Base-by-base conservation (phyloP, 2,329 filamentous ascomycete genomes). In the Furcasterigmium sp. region DNA sequence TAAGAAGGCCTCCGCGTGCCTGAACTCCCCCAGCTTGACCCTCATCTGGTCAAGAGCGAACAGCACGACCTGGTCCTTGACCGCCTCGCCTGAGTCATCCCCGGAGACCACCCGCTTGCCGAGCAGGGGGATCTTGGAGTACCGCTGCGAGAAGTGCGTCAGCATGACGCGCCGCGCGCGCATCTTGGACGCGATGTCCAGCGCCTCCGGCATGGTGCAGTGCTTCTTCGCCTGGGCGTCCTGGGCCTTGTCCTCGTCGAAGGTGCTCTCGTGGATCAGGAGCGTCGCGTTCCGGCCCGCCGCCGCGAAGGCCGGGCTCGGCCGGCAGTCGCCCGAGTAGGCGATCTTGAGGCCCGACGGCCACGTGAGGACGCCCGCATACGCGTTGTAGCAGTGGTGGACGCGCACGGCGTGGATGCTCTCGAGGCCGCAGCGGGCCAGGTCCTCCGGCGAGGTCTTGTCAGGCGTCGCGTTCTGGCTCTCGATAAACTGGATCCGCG, bases 81-180 rank as follows among this genome's bases (percentile, higher is more conserved):
- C 54, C 5, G 63, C 58, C 35, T 52, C 50, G 25, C 39, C 41
- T 53, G 56, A 8, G 44, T 49, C 42, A 45, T 48, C 10, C 51
- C 55, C n/a, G n/a, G n/a, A n/a, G 26, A 55, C 64, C 48, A 50
- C 44, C 36, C 28, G 54, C 25, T 57, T 53, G 41, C 77, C 70
- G 4, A 79, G 62, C 3, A 73, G 67, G 2, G 77, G 82, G 26
- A 80, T 71, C 64, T 91, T 91, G 55, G 88, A 85, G 63, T 98
- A 98, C 8, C 93, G 77, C 68, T 98, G 93, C 43, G 84, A 91
- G 65, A 98, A 98, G 62, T 98, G 93, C 8, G 93, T 98, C 39
- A 98, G 73, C 43, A 98, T 68, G 14, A 93, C 83, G 14, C 87
- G 75, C 50, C 83, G 79, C 0, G 91, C 93, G 21, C 76, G 65